phyloP scores from a whole-genome alignment of 2,329 filamentous ascomycete genomes.

The Aquanectria penicillioides region DNA sequence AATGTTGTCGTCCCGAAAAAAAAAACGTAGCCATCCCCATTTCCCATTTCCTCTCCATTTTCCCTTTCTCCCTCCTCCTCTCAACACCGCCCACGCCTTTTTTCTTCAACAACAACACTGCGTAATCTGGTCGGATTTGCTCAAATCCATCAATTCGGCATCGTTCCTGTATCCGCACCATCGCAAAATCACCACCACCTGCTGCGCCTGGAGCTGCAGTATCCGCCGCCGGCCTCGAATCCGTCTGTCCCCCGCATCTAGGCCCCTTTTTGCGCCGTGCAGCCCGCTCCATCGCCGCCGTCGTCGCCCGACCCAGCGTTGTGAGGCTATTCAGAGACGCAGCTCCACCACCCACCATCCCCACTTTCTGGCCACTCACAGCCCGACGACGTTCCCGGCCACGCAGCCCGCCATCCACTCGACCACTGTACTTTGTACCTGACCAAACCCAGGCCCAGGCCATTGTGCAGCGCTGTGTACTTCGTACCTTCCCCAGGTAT shows the following conservation, averaged over 20 bases:
- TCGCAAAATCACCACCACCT: conserved; percentile 50
- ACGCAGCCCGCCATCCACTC: conserved; percentile 20
- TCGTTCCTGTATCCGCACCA: conserved; percentile 46
- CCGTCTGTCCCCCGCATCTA: conserved; percentile 33
- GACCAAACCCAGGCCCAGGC: conserved; percentile 15
- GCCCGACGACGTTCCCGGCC: conserved; percentile 32
- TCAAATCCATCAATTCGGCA: conserved; percentile 56
- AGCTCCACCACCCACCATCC: conserved; percentile 37
- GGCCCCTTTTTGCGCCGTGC: conserved; percentile 32
- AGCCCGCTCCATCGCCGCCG: conserved; percentile 21
- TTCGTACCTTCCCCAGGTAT: conserved; percentile 26
- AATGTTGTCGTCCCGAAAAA: conserved; percentile 55
- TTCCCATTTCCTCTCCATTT: conserved; percentile 41
- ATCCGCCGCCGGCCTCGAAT: conserved; percentile 40
- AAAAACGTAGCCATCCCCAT: conserved; percentile 65
- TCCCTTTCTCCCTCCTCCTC: conserved; percentile 32
- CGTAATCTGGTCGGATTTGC: conserved; percentile 39
- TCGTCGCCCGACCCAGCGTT: conserved; percentile 34
- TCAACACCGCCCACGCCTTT: conserved; percentile 42
- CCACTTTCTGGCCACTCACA: conserved; percentile 40
- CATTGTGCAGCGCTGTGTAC: conserved; percentile 19
- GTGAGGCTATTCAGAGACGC: conserved; percentile 55
- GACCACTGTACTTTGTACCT: conserved; percentile 23
- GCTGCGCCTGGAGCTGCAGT: conserved; percentile 44
- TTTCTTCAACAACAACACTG: conserved; percentile 49